phyloP scores from a whole-genome alignment of 441 rosid species.

The Brassica hybrid region DNA sequence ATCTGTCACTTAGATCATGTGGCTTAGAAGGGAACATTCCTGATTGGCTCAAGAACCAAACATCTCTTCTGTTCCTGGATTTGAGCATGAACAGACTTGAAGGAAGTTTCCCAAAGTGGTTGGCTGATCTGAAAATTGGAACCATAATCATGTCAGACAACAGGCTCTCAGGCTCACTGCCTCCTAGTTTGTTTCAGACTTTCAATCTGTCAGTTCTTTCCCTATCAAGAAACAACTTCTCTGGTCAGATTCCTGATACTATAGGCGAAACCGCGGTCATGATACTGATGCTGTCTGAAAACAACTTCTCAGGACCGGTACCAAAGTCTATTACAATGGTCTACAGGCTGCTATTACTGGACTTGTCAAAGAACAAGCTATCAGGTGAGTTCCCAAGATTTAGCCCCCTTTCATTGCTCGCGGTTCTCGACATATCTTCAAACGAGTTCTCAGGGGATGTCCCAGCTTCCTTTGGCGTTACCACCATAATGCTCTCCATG shows the following conservation, averaged over 20 bases:
- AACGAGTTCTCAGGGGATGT: constrained; percentile 49
- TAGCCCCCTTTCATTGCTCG: constrained; percentile 17
- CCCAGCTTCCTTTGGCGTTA: constrained; percentile 33
- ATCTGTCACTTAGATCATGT: constrained; percentile 44
- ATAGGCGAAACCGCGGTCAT: constrained; percentile 19
- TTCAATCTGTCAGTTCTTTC: background rate
- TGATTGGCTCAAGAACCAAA: constrained; percentile 42
- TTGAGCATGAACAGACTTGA: constrained; percentile 45
- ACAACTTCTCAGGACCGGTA: constrained; percentile 45
- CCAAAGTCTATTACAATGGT: constrained; percentile 44
- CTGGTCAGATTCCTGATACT: constrained; percentile 41
- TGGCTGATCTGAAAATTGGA: constrained; percentile 8
- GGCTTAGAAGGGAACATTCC: constrained; percentile 40
- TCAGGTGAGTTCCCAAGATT: constrained; percentile 49
- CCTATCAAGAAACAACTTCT: constrained; percentile 42
- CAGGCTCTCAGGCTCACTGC: constrained; percentile 45
- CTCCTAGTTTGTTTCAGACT: constrained; percentile 45
- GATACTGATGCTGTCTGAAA: constrained; percentile 42
- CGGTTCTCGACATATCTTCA: constrained; percentile 43
- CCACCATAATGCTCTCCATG: constrained; percentile 21
- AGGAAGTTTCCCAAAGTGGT: constrained; percentile 47
- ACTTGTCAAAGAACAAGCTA: constrained; percentile 44
- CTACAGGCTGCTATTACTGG: constrained; percentile 27
- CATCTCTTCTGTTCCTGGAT: constrained; percentile 39
- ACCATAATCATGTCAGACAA: constrained; percentile 39